Conservation (phyloP, 2,329 filamentous ascomycete genomes). For the Colletotrichum sojae region DNA sequence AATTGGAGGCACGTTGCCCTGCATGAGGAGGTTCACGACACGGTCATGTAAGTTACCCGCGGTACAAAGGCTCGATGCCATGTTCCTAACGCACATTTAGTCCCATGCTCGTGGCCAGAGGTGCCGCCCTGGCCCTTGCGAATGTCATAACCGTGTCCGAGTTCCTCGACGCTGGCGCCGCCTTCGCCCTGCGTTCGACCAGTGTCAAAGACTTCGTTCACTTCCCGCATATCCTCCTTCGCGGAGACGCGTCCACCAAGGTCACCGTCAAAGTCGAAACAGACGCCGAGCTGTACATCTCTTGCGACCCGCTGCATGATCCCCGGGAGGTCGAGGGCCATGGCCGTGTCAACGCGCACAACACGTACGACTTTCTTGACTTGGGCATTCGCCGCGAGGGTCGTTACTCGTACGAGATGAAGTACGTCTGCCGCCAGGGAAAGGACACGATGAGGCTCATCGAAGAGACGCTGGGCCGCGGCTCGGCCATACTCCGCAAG, state of each 20-base stretch:
- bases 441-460: neutral
- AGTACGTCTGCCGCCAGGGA: neutral
- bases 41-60: neutral
- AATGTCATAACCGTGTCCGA: neutral
- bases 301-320: neutral
- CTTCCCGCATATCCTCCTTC: neutral
- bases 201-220: neutral
- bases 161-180: neutral
- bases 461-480: neutral
- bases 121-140: neutral
- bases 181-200: neutral
- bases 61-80: no score
- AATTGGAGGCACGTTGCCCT: neutral
- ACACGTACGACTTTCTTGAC: neutral
- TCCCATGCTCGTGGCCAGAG: neutral
- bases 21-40: neutral
- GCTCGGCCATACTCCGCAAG: neutral
- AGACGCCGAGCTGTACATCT: neutral
- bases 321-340: neutral
- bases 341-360: neutral
- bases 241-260: neutral
- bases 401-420: neutral
- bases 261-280: neutral
- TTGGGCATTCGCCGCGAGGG: neutral
- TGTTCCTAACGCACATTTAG: neutral